These are phyloP conservation scores for Penicillium sp. DNA, from an alignment of 2,329 filamentous ascomycete species.

Conservation along the genomic window DNA sequence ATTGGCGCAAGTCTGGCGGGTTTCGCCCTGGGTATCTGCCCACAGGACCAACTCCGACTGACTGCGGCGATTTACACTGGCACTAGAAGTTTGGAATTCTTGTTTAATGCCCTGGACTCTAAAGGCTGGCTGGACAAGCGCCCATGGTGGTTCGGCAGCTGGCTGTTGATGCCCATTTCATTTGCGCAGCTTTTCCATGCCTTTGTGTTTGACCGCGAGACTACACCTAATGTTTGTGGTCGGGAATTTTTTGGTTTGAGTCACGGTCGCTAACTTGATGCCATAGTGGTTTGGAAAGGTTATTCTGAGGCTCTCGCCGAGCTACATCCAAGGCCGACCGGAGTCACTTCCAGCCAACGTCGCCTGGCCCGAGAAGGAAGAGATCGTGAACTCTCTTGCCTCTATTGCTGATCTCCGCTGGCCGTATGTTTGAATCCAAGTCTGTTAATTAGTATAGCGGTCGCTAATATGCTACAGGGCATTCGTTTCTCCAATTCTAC, in stretches of 20 bases:
- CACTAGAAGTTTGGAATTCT: constrained; percentile 79
- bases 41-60: constrained; percentile 66
- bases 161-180: constrained; percentile 74
- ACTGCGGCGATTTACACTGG: constrained; percentile 78
- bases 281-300: constrained; percentile 61
- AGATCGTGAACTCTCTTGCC: constrained; percentile 77
- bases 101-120: constrained; percentile 78
- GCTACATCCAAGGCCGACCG: constrained; percentile 75
- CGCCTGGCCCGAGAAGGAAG: constrained; percentile 71
- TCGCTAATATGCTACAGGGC: constrained; percentile 47
- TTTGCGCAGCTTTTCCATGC: constrained; percentile 75
- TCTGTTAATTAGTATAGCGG: not conserved
- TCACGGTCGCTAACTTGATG: constrained; percentile 1
- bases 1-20: constrained; percentile 88
- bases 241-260: constrained; percentile 15
- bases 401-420: constrained; percentile 78
- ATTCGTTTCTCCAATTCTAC: constrained; percentile 82
- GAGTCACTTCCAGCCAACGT: constrained; percentile 63
- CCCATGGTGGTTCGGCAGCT: constrained; percentile 83
- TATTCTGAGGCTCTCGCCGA: constrained; percentile 67
- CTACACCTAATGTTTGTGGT: constrained; percentile 59
- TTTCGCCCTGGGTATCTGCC: constrained; percentile 76
- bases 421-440: constrained; percentile 59
- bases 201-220: constrained; percentile 73
- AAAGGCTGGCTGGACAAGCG: constrained; percentile 65